Conservation (phyloP, 2,329 filamentous ascomycete genomes). For the Raffaelea albimanens region DNA sequence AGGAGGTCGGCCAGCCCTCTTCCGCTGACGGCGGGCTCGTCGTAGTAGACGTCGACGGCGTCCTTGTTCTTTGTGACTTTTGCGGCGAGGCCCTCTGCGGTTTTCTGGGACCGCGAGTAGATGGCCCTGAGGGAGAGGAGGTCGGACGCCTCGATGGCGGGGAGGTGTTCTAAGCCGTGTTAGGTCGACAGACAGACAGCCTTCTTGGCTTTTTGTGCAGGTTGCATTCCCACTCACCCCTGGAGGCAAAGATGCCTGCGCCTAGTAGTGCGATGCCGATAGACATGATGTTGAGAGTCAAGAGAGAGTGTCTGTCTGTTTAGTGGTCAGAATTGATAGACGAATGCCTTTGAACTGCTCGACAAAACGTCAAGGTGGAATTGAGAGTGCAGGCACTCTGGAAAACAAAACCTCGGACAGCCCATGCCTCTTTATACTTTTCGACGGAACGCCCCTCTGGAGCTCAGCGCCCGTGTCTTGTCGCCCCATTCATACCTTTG, state of each 20-base stretch:
- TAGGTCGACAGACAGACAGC: not conserved
- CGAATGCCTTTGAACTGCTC: no score
- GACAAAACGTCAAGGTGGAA: no score
- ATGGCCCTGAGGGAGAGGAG: conserved; percentile 50
- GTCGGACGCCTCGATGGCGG: conserved; percentile 46
- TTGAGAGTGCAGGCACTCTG: no score
- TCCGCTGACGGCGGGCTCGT: conserved; percentile 34
- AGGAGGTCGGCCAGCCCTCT: conserved; percentile 42
- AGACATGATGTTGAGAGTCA: not conserved
- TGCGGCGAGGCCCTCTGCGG: conserved; percentile 37
- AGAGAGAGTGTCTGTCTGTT: not conserved
- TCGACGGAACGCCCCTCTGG: no score
- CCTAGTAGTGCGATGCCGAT: conserved; percentile 10
- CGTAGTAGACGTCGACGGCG: conserved; percentile 44
- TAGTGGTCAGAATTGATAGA: no score
- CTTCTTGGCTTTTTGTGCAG: no score
- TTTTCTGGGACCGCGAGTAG: conserved; percentile 53
- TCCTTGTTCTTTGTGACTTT: conserved; percentile 13
- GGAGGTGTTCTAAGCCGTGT: conserved; percentile 23
- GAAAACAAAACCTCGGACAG: no score
- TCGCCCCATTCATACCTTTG: no score
- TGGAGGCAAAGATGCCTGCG: conserved; percentile 24
- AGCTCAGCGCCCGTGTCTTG: no score
- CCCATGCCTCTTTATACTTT: no score
- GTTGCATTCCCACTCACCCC: no score